These are phyloP conservation scores for Elaphomyces granulatus DNA, from an alignment of 495 filamentous ascomycete species.

Conservation along the genomic window DNA sequence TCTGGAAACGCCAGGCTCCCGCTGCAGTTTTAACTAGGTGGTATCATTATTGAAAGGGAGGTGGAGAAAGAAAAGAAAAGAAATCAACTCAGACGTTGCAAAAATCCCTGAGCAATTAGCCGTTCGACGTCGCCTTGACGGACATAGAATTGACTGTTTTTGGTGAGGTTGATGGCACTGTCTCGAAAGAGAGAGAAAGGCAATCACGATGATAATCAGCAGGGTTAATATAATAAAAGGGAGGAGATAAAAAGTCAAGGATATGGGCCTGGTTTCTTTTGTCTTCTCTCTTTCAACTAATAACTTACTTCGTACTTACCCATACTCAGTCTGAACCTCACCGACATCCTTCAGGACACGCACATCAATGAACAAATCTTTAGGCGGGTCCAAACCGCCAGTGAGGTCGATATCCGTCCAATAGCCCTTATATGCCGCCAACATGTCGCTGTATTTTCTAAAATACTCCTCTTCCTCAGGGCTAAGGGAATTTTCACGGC, in stretches of 20 bases:
- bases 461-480: slow-evolving; percentile 98
- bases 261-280: no score
- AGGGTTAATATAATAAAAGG: neutral
- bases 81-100: slow-evolving; percentile 74
- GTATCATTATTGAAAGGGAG: no score
- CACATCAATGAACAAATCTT: slow-evolving; percentile 95
- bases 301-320: no score
- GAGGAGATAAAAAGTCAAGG: slow-evolving; percentile 1
- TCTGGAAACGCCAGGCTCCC: no score
- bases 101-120: slow-evolving; percentile 89
- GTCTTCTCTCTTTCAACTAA: no score
- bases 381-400: slow-evolving; percentile 84
- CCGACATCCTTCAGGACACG: slow-evolving; percentile 93
- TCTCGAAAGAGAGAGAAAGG: neutral
- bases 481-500: slow-evolving; percentile 69
- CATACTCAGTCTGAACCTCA: slow-evolving; percentile 98
- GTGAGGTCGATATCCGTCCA: slow-evolving; percentile 98
- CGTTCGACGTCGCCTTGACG: slow-evolving; percentile 93
- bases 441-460: slow-evolving; percentile 74
- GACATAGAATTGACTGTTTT: slow-evolving; percentile 97
- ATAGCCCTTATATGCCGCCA: slow-evolving; percentile 93
- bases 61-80: slow-evolving; percentile 8
- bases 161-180: slow-evolving; percentile 90
- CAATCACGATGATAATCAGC: neutral
- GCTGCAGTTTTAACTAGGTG: no score